Conservation (phyloP, 257 asterid genomes). For the Salvia hispanica region DNA sequence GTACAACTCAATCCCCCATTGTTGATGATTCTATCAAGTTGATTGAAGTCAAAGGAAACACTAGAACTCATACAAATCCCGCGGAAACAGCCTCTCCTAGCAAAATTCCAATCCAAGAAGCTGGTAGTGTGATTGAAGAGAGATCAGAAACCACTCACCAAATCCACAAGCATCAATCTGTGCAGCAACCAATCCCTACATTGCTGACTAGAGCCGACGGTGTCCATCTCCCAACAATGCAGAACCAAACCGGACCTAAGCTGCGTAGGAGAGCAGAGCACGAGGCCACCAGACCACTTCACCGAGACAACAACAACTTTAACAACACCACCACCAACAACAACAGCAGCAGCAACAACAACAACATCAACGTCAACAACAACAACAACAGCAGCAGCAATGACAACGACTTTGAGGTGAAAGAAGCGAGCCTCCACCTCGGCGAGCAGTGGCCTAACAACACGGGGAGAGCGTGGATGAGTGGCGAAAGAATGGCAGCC, state of each 20-base stretch:
- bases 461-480: conserved; percentile 53
- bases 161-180: conserved; percentile 40
- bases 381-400: too few species aligned
- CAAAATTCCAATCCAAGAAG: conserved; percentile 31
- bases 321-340: too few species aligned
- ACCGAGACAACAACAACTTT: conserved; percentile 44
- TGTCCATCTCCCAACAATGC: too few species aligned
- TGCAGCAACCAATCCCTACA: conserved; percentile 42
- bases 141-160: conserved; percentile 40
- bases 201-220: background rate
- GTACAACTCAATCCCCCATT: conserved; percentile 32
- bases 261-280: too few species aligned
- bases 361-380: too few species aligned
- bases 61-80: conserved; percentile 24
- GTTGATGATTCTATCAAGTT: conserved; percentile 26
- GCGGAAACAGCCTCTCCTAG: conserved; percentile 10
- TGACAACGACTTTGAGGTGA: conserved; percentile 61
- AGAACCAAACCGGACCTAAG: too few species aligned
- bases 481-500: conserved; percentile 53
- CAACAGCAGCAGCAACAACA: too few species aligned
- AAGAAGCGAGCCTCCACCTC: conserved; percentile 56
- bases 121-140: conserved; percentile 22
- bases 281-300: conserved; percentile 30
- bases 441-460: conserved; percentile 53
- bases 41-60: conserved; percentile 24